phyloP scores from a whole-genome alignment of 2,329 filamentous ascomycete genomes.

The Neospermospora avenae region DNA sequence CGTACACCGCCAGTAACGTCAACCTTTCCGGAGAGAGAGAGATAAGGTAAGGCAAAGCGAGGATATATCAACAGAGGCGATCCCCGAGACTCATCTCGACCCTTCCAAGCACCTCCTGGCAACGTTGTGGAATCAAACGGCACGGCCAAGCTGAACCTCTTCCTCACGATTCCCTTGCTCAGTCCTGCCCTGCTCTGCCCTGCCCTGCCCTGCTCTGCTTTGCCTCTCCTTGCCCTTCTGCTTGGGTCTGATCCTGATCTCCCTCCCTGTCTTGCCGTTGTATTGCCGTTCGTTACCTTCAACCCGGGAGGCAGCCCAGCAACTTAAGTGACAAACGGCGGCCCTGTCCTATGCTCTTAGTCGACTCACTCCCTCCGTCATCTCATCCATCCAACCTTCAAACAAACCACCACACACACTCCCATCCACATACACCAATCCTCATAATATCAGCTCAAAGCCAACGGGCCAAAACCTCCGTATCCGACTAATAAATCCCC shows the following conservation, averaged over 20 bases:
- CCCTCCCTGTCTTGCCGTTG: neutral
- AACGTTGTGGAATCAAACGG: no score
- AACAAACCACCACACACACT: neutral
- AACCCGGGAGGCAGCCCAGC: no score
- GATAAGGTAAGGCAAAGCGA: no score
- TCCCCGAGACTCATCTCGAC: neutral
- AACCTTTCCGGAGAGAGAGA: no score
- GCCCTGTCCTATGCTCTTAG: neutral
- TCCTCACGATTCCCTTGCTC: no score
- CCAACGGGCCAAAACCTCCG: neutral
- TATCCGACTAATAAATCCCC: neutral
- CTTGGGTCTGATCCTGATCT: neutral
- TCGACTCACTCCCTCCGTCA: neutral
- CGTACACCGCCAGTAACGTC: neutral
- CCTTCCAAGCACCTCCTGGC: neutral
- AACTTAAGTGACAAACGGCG: conserved; percentile 3
- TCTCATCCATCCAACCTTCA: neutral
- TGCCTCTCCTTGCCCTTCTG: neutral
- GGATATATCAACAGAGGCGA: neutral
- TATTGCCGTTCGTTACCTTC: neutral
- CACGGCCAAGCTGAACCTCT: no score
- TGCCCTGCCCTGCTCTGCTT: neutral
- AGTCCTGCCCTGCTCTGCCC: neutral
- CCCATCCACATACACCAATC: neutral
- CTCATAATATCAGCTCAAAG: neutral